Evolutionary conservation across 2,329 filamentous ascomycete genomes (phyloP), one percentile per base, ranked within the genome.

Genomic region (Elsinoe australis): DNA sequence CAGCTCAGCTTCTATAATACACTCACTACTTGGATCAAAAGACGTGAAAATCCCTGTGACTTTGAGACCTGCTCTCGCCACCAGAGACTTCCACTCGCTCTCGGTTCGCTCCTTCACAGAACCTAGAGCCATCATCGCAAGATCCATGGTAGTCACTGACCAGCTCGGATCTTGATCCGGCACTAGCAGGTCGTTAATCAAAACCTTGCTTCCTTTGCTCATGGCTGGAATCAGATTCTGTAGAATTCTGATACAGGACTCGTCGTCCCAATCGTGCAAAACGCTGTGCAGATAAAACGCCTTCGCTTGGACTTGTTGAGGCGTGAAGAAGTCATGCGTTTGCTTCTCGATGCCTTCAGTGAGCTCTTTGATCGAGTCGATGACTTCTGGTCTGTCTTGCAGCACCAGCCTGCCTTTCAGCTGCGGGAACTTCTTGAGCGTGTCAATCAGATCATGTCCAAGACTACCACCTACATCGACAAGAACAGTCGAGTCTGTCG

Each of bases 291-390:
- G 35, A 32, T 54, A 58, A 42, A 58, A 61, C 6, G 52, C 52
- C 18, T 50, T 47, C 5, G 58, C 58, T 29, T 58, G 42, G 4
- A 63, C 53, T 7, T 55, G 54, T 38, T 64, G 60, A 5, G 59
- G 54, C 0, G 57, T 61, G 49, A 60, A 62, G 32, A 66, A 59
- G 39, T 66, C 62, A 47, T 65, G 63, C 14, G 45, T 47, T 19
- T 52, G 42, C 26, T 34, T 48, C 34, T 56, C 52, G 26, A 59
- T 48, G 3, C 51, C 45, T 4, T 36, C 31, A 9, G 51, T 38
- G 8, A 51, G 48, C 39, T 56, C 51, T 29, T 55, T 38, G 2
- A 58, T 39, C 12, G 17, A 10, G 8, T 5, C 31, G 29, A 51
- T 47, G 15, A 51, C 49, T 8, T 48, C 36, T 14, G 31, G 26